Conservation (phyloP, 208 protist species). For the Leptomonas pyrrhocoris region DNA sequence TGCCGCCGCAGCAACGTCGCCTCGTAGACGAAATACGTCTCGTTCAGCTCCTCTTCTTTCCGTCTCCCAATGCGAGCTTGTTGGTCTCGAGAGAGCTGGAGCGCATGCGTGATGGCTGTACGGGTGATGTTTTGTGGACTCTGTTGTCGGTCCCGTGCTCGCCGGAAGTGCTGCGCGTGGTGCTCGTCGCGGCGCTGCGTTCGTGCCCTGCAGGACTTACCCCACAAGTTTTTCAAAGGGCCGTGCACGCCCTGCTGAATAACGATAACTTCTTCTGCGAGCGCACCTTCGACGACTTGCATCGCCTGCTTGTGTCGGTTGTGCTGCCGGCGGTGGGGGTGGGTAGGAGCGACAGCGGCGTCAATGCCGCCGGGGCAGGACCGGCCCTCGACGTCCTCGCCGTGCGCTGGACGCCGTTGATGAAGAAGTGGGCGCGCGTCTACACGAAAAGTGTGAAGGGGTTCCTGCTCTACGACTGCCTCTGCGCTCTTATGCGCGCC, state of each 20-base stretch:
- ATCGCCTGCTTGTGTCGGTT: conserved; percentile 38
- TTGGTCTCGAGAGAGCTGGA: conserved; percentile 14
- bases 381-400: conserved; percentile 50
- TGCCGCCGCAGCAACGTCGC: conserved; percentile 9
- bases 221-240: conserved; percentile 33
- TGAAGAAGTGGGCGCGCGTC: conserved; percentile 78
- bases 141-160: conserved; percentile 29
- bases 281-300: conserved; percentile 49
- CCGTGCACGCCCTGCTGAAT: conserved; percentile 52
- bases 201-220: conserved; percentile 21
- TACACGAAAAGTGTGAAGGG: conserved; percentile 63
- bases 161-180: conserved; percentile 26
- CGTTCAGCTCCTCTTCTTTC: conserved; percentile 10
- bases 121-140: conserved; percentile 18
- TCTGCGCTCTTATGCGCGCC: conserved; percentile 38
- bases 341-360: conserved; percentile 4
- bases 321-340: conserved; percentile 27
- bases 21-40: conserved; percentile 30
- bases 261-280: conserved; percentile 79
- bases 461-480: conserved; percentile 40
- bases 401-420: conserved; percentile 72
- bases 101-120: background rate
- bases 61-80: conserved; percentile 14
- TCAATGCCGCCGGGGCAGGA: background rate
- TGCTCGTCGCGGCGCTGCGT: conserved; percentile 35